These are phyloP conservation scores for Arctium minus DNA, from an alignment of 129 eudicot genomes.

Conservation along the genomic window DNA sequence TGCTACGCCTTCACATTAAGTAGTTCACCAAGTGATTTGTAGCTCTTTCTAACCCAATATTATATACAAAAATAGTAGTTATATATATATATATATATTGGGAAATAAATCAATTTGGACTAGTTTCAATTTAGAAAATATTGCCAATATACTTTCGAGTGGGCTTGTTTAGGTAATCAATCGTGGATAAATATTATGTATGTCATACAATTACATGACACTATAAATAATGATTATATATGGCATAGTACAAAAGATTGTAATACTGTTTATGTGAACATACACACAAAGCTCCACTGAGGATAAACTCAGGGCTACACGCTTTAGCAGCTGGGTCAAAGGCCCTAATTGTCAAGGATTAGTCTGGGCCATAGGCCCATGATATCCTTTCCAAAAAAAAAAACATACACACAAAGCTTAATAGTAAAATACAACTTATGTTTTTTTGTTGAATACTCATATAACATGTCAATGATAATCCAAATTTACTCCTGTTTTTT, in stretches of 20 bases:
- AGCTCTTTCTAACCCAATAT: not conserved
- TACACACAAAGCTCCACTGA: not conserved
- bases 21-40: not conserved
- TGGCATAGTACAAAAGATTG: not conserved
- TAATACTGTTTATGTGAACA: not conserved
- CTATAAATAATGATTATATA: not conserved
- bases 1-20: slow-evolving; percentile 11
- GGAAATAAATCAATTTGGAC: not conserved
- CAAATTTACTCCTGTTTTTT: not conserved
- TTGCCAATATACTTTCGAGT: not conserved
- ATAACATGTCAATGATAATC: not conserved
- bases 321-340: no score
- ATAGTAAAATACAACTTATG: not conserved
- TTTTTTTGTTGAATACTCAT: no score
- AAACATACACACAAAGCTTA: no score
- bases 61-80: not conserved
- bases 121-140: not conserved
- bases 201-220: not conserved
- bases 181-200: not conserved
- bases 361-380: no score
- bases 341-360: no score
- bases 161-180: not conserved
- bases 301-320: no score
- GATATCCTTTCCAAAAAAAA: no score
- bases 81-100: not conserved